Conservation (phyloP, 2,329 filamentous ascomycete genomes). For the Penicillium sp. region DNA sequence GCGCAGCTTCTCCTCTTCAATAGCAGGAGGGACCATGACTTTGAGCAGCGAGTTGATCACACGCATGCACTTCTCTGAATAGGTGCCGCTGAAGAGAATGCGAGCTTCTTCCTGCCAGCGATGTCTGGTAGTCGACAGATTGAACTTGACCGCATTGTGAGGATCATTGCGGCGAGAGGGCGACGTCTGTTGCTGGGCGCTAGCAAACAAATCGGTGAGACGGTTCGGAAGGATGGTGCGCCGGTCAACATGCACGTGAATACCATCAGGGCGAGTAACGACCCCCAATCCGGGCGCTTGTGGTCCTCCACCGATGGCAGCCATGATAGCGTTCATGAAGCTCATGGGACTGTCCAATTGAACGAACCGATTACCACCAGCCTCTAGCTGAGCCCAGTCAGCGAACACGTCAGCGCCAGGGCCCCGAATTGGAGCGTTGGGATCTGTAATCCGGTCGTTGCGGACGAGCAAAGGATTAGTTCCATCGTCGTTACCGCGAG, state of each 20-base stretch:
- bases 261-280: constrained; percentile 51
- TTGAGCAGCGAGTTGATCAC: constrained; percentile 71
- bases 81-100: constrained; percentile 73
- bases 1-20: constrained; percentile 74
- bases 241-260: constrained; percentile 59
- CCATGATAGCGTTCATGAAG: constrained; percentile 61
- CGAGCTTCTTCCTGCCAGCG: constrained; percentile 90
- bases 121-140: constrained; percentile 67
- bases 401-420: constrained; percentile 47
- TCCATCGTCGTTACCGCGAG: constrained; percentile 72
- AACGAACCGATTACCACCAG: constrained; percentile 47
- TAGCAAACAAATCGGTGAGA: constrained; percentile 53
- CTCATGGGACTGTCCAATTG: constrained; percentile 55
- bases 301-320: constrained; percentile 53
- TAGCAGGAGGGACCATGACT: constrained; percentile 77
- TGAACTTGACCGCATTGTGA: constrained; percentile 74
- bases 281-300: constrained; percentile 46
- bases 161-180: constrained; percentile 50
- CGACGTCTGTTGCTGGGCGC: constrained; percentile 34
- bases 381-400: constrained; percentile 57
- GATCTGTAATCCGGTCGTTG: constrained; percentile 39
- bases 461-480: constrained; percentile 84
- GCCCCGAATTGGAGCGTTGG: constrained; percentile 38
- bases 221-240: constrained; percentile 53
- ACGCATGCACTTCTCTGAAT: constrained; percentile 68